phyloP scores from a whole-genome alignment of 371 early-diverging fungal species.

The Actinomortierella ambigua region DNA sequence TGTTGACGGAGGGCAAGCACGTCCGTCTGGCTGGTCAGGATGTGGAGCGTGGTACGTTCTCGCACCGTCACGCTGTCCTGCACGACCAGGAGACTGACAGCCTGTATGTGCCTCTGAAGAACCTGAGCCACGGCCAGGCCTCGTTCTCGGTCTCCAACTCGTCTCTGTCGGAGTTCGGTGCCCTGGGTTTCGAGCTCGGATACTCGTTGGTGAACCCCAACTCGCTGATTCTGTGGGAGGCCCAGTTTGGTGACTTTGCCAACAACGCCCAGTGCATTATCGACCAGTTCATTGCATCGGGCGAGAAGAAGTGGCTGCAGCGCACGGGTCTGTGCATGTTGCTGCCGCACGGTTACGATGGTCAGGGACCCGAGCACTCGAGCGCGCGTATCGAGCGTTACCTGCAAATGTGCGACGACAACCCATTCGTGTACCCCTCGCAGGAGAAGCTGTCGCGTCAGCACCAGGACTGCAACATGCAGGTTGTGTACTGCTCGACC shows the following conservation, averaged over 20 bases:
- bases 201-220: slow-evolving; percentile 94
- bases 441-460: slow-evolving; percentile 83
- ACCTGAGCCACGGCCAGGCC: slow-evolving; percentile 83
- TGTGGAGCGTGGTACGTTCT: slow-evolving; percentile 98
- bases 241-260: slow-evolving; percentile 98
- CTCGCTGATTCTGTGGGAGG: slow-evolving; percentile 95
- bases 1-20: slow-evolving; percentile 89
- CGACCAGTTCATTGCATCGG: slow-evolving; percentile 94
- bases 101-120: slow-evolving; percentile 79
- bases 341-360: slow-evolving; percentile 98
- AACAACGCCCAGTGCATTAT: slow-evolving; percentile 97
- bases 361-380: slow-evolving; percentile 98
- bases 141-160: slow-evolving; percentile 92
- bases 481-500: slow-evolving; percentile 93
- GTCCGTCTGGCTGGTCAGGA: slow-evolving; percentile 96
- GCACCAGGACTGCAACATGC: slow-evolving; percentile 98
- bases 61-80: slow-evolving; percentile 95
- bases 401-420: slow-evolving; percentile 93
- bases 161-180: slow-evolving; percentile 95
- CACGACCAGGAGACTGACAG: slow-evolving; percentile 87
- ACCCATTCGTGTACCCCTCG: slow-evolving; percentile 85
- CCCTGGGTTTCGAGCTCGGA: slow-evolving; percentile 95
- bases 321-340: slow-evolving; percentile 91
- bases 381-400: slow-evolving; percentile 94
- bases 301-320: slow-evolving; percentile 97